A percentile compares a stretch with the other conserved stretches of the same genome.
These are phyloP conservation scores for Phytophthora capsici DNA, from an alignment of 352 stramenopile genomes.

Conservation along the genomic window DNA sequence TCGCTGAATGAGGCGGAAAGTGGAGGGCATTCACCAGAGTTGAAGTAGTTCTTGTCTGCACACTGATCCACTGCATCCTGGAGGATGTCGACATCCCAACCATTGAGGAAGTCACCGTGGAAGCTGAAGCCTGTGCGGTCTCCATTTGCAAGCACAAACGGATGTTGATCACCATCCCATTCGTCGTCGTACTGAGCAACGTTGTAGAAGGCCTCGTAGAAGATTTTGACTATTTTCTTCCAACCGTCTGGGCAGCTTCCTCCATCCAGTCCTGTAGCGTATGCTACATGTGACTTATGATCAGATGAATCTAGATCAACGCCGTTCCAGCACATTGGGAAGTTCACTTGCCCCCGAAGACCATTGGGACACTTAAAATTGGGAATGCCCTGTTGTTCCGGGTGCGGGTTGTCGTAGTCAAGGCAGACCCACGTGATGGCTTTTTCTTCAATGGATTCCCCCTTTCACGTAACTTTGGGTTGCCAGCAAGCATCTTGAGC, in stretches of 20 bases:
- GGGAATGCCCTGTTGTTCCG: conserved; percentile 53
- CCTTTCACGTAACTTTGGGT: conserved; percentile 39
- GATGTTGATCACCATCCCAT: conserved; percentile 53
- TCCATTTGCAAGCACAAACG: conserved; percentile 58
- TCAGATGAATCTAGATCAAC: conserved; percentile 52
- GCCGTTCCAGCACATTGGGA: conserved; percentile 63
- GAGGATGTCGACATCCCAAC: conserved; percentile 52
- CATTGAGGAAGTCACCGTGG: conserved; percentile 63
- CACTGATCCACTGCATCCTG: conserved; percentile 53
- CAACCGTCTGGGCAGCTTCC: conserved; percentile 45
- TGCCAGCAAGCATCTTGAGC: conserved; percentile 57
- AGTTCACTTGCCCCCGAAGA: conserved; percentile 59
- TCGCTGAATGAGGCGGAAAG: conserved; percentile 45
- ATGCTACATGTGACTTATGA: conserved; percentile 60
- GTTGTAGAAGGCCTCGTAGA: conserved; percentile 63
- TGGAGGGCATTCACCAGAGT: conserved; percentile 49
- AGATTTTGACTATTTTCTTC: conserved; percentile 70
- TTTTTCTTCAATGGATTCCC: conserved; percentile 46
- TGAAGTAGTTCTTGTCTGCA: conserved; percentile 59
- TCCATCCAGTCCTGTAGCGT: conserved; percentile 49
- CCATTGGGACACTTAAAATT: conserved; percentile 53
- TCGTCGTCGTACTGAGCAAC: conserved; percentile 56
- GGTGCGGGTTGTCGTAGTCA: conserved; percentile 48
- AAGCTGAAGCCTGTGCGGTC: conserved; percentile 56
- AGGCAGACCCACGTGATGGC: conserved; percentile 58